Percentiles rank a stretch among this genome's conserved stretches.
phyloP scores from a whole-genome alignment of 495 filamentous ascomycete genomes.

The Coniosporium apollinis region DNA sequence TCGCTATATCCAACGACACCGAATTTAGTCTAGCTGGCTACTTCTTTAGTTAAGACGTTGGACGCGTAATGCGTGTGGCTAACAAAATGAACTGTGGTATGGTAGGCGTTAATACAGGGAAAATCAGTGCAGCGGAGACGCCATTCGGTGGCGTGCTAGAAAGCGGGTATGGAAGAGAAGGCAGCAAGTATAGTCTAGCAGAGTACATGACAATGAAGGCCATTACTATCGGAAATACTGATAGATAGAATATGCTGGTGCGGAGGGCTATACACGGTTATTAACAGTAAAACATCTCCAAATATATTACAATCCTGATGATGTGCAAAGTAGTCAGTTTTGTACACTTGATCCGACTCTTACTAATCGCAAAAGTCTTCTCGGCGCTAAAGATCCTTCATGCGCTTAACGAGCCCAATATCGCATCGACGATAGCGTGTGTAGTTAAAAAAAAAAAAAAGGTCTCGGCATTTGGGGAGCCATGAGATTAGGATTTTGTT shows the following conservation, averaged over 20 bases:
- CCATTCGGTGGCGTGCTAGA: constrained; percentile 15
- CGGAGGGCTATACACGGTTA: no score
- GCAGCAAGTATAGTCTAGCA: constrained; percentile 8
- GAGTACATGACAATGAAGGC: constrained; percentile 10
- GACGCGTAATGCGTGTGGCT: constrained; percentile 7
- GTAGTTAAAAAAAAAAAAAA: no score
- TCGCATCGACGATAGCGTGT: no score
- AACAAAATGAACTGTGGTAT: constrained; percentile 9
- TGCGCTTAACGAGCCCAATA: no score
- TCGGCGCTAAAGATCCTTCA: no score
- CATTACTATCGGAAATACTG: constrained; percentile 1
- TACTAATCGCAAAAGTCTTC: no score
- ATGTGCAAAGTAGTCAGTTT: no score
- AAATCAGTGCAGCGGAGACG: constrained; percentile 9
- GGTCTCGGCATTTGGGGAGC: no score
- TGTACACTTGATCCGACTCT: no score
- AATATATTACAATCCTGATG: no score
- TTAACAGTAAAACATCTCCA: no score
- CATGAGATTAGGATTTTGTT: no score
- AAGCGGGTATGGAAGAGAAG: constrained; percentile 13
- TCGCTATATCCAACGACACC: constrained; percentile 32
- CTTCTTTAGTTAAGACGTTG: constrained; percentile 9
- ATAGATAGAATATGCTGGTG: background rate
- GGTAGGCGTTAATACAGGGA: constrained; percentile 11
- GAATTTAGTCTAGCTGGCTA: constrained; percentile 17